Evolutionary conservation across 1,284 basidiomycete genomes (phyloP), one percentile per base, ranked within the genome.

Genomic region (Pyrrhoderma noxium): DNA sequence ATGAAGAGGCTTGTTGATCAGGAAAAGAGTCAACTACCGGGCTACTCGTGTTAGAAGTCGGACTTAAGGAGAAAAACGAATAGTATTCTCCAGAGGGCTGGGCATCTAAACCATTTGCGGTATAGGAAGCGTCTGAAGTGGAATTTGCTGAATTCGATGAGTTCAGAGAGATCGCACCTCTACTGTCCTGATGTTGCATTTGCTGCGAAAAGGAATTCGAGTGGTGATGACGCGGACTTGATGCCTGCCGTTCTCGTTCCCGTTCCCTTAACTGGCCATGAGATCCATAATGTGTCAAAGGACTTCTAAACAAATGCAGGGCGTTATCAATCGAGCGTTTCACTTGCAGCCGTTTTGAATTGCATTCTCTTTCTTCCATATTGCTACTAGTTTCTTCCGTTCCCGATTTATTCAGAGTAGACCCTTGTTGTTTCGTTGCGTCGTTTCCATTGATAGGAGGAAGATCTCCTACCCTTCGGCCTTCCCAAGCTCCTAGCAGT

Each of bases 251-350:
- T n/a, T 44, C 35, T 22, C 34, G 18, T 19, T 50, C 39, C 9
- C 41, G 49, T 11, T 50, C 47, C 36, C 47, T 47, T 22, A 51
- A 35, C 25, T 53, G 52, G 22, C 52, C 52, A 27, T 49, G 42
- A 19, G 52, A 53, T 2, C 47, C 41, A 37, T 53, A 47, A 43
- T 53, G 52, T 16, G n/a, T 19, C 14, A 44, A 49, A 4, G 49
- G 47, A 3, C 44, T 23, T 35, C 52, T 55, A 45, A 55, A 52
- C 14, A 52, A 31, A 19, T 52, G 50, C 14, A 55, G 31, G 8
- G 54, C 54, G 25, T 52, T 52, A 27, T 55, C 54, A 16, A 55
- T 55, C 16, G 54, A 55, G 7, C 54, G 38, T 43, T 55, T 55
- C 43, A 55, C 45, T n/a, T 55, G 54, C 9, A 55, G 27, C 21